Base-by-base conservation (phyloP, 805 yeast species). In the Ogataea neopini region DNA sequence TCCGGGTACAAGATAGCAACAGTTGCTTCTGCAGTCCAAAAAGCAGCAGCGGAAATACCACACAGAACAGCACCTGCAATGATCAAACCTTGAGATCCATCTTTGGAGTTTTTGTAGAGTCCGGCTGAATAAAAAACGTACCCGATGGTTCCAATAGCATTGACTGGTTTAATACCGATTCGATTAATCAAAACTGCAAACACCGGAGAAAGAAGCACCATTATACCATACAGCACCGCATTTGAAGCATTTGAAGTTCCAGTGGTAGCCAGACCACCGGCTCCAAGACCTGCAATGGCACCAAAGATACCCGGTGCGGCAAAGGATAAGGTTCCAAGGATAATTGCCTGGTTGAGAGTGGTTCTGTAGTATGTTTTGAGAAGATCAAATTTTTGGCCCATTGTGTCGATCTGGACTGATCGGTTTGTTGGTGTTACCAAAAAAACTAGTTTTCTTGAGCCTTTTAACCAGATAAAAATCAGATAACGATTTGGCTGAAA, bases 11-110 rank as follows among this genome's bases (percentile, higher is more conserved):
- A 29, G 28, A 60, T 53, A 1, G 63, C 62, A 22, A 61, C 49
- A 1, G 66, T 51, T 14, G 58, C 66, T 41, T 63, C 68, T n/a
- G 54, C 52, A 18, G 52, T 50, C 66, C 66, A 63, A 37, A 61
- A 59, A 0, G 62, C 61, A 33, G 60, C 52, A 11, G 61, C 60
- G 18, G 56, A 48, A 9, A 61, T 33, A 40, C 66, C 67, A 40
- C 60, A 53, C 4, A 52, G 28, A 3, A 49, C 51, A 7, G 64
- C 60, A 30, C 65, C 65, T 19, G 53, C 49, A 39, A 60, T 46
- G 26, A 63, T 57, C 4, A 59, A 48, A 33, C 55, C 50, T 44
- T 62, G 60, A 7, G 56, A 45, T 4, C 67, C 67, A 43, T 53
- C 52, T 44, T 54, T 57, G 11, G 60, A 52, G 43, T 63, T 63